Evolutionary conservation across 2,329 filamentous ascomycete species (phyloP).

Genomic region (Tolypocladium capitatum): DNA sequence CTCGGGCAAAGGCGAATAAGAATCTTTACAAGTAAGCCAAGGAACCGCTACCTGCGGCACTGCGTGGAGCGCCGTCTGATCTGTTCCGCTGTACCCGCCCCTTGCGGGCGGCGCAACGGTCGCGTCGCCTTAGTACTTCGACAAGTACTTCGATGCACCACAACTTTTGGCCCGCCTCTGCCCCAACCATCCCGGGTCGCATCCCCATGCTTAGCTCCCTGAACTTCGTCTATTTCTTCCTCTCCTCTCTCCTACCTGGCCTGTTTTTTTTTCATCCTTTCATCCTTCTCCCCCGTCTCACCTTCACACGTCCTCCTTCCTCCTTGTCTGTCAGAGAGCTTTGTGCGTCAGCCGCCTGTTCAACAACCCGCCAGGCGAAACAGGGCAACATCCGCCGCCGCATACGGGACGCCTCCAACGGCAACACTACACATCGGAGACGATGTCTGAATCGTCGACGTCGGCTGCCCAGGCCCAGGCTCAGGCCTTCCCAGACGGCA

Average conservation of each 20-base stretch:
- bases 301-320: background rate
- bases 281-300: background rate
- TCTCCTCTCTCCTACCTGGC: background rate
- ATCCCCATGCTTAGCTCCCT: constrained; percentile 1
- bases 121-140: too few species aligned
- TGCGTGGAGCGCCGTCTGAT: background rate
- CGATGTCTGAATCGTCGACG: constrained; percentile 24
- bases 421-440: background rate
- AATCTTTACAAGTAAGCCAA: background rate
- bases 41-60: background rate
- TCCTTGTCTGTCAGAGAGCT: background rate
- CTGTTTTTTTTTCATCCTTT: background rate
- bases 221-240: background rate
- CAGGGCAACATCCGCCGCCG: background rate
- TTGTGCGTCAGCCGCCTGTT: background rate
- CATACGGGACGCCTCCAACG: background rate
- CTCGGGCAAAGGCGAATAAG: background rate
- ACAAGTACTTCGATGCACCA: background rate
- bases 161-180: constrained; percentile 7
- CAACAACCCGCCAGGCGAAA: background rate
- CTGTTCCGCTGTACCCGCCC: background rate
- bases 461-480: constrained; percentile 24
- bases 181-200: constrained; percentile 1
- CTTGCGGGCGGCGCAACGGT: background rate
- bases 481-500: constrained; percentile 36